Evolutionary conservation across 2,329 filamentous ascomycete genomes (phyloP), one percentile per base, ranked within the genome.

Genomic region (Mycosphaerella sp.): DNA sequence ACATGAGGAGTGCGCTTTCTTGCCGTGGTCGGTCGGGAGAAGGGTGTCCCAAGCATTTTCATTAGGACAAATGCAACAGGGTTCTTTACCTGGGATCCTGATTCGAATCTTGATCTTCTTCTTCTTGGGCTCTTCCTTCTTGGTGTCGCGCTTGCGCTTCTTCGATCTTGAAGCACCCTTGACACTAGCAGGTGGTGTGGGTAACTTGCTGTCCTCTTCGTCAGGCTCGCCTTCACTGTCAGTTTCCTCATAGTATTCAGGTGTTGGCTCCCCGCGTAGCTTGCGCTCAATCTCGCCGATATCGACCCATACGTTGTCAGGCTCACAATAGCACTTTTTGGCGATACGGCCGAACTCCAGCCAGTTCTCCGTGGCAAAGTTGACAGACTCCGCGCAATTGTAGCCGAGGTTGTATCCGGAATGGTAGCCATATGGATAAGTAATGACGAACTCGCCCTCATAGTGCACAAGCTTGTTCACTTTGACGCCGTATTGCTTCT

Each of bases 241-340:
- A 0, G 84, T 86, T 60, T 89, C 85, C 65, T 90, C 86, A 61
- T 87, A 87, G 60, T 89, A 88, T 4, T 88, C 88, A 52, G 87
- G 85, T 3, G 82, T 85, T 3, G 79, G 76, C 67, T 97, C 90
- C 39, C 93, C 93, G 45, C 90, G 82, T 41, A 97, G 73, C 68
- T 94, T 96, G 55, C 93, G 87, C 71, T 98, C 89, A 51, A 98
- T 94, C 63, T 96, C 93, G 52, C 88, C 84, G 3, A 97, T 89
- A 65, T 98, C 90, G 47, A 98, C 89, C 90, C 94, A 98, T 3
- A 98, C 93, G 64, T 91, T 97, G 73, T 98, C 93, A 54, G 94
- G 84, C 59, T 95, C 90, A 66, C 93, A 98, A 65, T 97, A 85
- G 70, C 93, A 98, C 68, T 93, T 94, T 71, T 96, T 95, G 13